Base-by-base conservation (phyloP, 2,329 filamentous ascomycete species). In the Fusarium sp. region DNA sequence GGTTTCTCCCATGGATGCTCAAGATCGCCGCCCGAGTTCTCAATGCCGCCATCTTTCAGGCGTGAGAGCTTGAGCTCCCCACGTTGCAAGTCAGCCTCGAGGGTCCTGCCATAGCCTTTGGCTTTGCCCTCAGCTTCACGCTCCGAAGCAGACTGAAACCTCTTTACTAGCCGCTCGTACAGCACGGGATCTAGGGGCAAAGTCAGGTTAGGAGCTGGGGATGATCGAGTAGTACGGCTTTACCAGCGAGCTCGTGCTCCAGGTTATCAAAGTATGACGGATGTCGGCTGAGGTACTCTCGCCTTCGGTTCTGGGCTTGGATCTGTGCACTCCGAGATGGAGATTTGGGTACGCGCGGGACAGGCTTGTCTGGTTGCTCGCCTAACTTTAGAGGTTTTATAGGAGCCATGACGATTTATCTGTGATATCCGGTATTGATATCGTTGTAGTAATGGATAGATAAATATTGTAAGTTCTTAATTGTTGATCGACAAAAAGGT, bases 101-200 rank as follows among this genome's bases (percentile, higher is more conserved):
- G 87, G 18, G 92, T 88, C 30, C 93, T 92, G 2, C 92, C 92
- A 80, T 94, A 96, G 16, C 94, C 94, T 79, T 94, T 94, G 14
- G 85, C 83, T 47, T 89, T 89, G 14, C 91, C 92, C 75, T 95
- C 93, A 12, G 87, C 87, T 79, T 94, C 90, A 59, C 93, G 90
- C 82, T 97, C 94, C 8, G 87, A 85, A 6, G 91, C 83, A 2
- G 91, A 91, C 73, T 95, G 93, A 80, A 95, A 95, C 57, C 90
- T 90, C 58, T 93, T 90, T 68, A 97, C 89, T 30, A 97, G 86
- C 59, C 90, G 88, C 80, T 97, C 93, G 84, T 97, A 97, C 36
- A 97, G 88, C 14, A 95, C 84, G 2, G 94, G 94, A 82, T 96
- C 93, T 88, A 64, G n/a, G 44, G 39, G 41, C 26, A 38, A 54